Evolutionary conservation across 129 eudicot genomes (phyloP), one percentile per base, ranked within the genome.

Genomic region (Scalesia atractyloides): DNA sequence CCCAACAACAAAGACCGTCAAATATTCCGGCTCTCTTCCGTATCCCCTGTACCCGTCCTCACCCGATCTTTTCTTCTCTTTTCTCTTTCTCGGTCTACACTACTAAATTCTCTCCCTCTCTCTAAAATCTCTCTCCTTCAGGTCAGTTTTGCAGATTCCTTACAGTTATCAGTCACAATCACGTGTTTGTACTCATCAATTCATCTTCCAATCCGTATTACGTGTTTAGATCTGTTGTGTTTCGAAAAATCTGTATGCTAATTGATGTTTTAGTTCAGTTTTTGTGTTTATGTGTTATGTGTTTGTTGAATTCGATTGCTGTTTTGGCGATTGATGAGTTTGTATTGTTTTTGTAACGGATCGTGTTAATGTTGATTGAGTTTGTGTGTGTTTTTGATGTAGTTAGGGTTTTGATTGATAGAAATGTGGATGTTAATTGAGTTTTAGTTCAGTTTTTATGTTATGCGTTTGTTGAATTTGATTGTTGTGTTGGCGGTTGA

Each of bases 31-130:
- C 62, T 10, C 24, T 54, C 62, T 20, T 56, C 59, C 26, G 59
- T 52, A 52, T 52, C 59, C 60, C 60, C 62, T 56, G 34, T 20
- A 19, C 62, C 62, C 15, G 15, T 26, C 62, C 62, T 0, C 62
- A 56, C 24, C 33, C 62, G 9, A 56, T 56, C 61, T 53, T 56
- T 56, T 9, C 12, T 20, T 20, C 56, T 15, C 16, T 50, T 50
- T 1, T 17, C 20, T 50, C 34, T 22, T 3, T 19, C 62, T 16
- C 33, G 8, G 34, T 22, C 61, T 12, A 19, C 62, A 22, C 62
- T 56, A 56, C 62, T 56, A 56, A 56, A 56, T 56, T 56, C 62
- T 8, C 36, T 56, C 62, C 20, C 62, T 19, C 61, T 54, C 61
- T 17, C 22, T 19, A 19, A 56, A 56, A 56, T 56, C 62, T 19